Base-by-base conservation (phyloP, 495 filamentous ascomycete genomes). In the Xylaria scruposa region DNA sequence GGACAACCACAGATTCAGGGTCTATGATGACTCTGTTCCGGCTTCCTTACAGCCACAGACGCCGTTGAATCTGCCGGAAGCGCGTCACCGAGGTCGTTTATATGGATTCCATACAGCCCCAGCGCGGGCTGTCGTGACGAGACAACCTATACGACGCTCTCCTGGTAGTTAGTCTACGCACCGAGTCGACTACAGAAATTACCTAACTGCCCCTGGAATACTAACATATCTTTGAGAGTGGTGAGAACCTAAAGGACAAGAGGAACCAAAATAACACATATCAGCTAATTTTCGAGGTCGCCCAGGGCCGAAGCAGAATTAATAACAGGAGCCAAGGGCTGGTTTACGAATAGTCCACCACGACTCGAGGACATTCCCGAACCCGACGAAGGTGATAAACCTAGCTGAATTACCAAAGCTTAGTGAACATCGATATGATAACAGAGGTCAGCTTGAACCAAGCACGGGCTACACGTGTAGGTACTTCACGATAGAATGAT, bases 1-100 rank as follows among this genome's bases (percentile, higher is more conserved):
- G 42, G 79, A 77, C 19, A 68, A 72, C 38, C 70, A 68, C 26
- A 64, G 70, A 62, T 72, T 81, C 49, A 75, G 75, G n/a, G 76
- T 88, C 36, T 90, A 89, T 74, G 81, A 88, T 72, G 88, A 90
- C 71, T 74, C 73, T 44, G 70, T 87, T 58, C 81, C 87, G 10
- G 80, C 85, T 31, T 79, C 78, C 3, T 80, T 79, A 3, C 88
- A 90, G 72, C 88, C 88, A 21, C 86, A 86, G 69, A 90, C 88
- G 10, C 87, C 88, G 9, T 80, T 80, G 42, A 82, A 87, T 64
- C 78, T 90, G 13, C 85, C 86, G 3, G 85, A 87, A 75, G 77
- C 85, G 31, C 81, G 84, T 13, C 85, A 85, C 63, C 84, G 78
- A 60, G 86, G 85, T 58, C 83, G 82, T 29, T 75, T 85, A 61